phyloP scores from a whole-genome alignment of 768 basidiomycete species.

The Amanita thiersii region DNA sequence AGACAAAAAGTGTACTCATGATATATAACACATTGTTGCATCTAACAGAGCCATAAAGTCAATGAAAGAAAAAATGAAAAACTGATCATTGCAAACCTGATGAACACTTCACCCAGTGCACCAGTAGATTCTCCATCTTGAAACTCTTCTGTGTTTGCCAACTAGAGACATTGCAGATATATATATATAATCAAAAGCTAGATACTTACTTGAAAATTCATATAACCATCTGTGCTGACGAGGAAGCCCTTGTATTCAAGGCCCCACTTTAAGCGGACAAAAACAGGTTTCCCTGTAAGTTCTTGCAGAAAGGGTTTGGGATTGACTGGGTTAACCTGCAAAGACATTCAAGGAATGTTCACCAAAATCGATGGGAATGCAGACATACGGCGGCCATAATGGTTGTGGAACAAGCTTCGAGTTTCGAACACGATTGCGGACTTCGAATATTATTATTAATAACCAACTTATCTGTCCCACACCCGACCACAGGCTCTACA shows the following conservation, averaged over 20 bases:
- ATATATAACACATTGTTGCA: slow-evolving; percentile 98
- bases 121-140: slow-evolving; percentile 95
- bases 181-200: slow-evolving; percentile 1
- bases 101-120: slow-evolving; percentile 97
- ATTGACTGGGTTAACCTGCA: slow-evolving; percentile 86
- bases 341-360: slow-evolving; percentile 10
- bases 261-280: slow-evolving; percentile 96
- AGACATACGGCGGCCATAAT: slow-evolving; percentile 60
- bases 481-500: slow-evolving; percentile 33
- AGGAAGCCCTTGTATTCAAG: slow-evolving; percentile 98
- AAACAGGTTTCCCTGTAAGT: slow-evolving; percentile 94
- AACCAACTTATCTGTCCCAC: slow-evolving; percentile 8
- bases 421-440: slow-evolving; percentile 28
- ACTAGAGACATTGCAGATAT: slow-evolving; percentile 34
- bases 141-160: slow-evolving; percentile 98
- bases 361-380: slow-evolving; percentile 6
- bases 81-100: slow-evolving; percentile 53
- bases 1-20: slow-evolving; percentile 47
- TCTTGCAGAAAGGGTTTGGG: slow-evolving; percentile 99
- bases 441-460: slow-evolving; percentile 46
- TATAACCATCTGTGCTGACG: slow-evolving; percentile 97
- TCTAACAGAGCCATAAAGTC: slow-evolving; percentile 27
- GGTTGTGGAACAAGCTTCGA: slow-evolving; percentile 22
- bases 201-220: slow-evolving; percentile 88
- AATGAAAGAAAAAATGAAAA: slow-evolving; percentile 8